These are phyloP conservation scores for Euclidium syriacum DNA, from an alignment of 345 rosid species.

Conservation along the genomic window DNA sequence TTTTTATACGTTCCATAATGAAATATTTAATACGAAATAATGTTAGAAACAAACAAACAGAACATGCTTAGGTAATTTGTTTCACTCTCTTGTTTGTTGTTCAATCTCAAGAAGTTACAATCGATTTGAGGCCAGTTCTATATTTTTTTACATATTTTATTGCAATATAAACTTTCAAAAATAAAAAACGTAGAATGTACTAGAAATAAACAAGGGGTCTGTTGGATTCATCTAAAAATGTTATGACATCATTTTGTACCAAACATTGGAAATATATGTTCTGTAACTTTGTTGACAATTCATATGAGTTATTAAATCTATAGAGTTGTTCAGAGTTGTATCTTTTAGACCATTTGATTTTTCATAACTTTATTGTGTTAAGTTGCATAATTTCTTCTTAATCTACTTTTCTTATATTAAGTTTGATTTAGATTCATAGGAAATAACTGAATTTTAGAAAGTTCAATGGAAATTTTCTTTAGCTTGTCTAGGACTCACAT, in stretches of 20 bases:
- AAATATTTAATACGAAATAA: not conserved
- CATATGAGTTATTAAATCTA: not conserved
- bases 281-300: constrained; percentile 23
- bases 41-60: constrained; percentile 14
- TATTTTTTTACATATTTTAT: not conserved
- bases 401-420: not conserved
- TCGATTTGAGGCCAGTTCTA: not conserved
- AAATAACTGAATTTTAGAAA: not conserved
- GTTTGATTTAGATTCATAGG: constrained; percentile 5
- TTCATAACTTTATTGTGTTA: not conserved
- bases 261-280: constrained; percentile 21
- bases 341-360: not conserved
- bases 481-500: not conserved
- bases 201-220: constrained; percentile 11
- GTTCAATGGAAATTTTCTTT: not conserved
- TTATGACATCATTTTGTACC: constrained; percentile 20
- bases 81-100: constrained; percentile 15
- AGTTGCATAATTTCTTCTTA: not conserved
- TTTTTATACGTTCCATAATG: not conserved
- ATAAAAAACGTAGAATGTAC: constrained; percentile 15
- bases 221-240: constrained; percentile 21
- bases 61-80: constrained; percentile 20
- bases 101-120: constrained; percentile 8
- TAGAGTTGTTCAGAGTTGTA: constrained; percentile 15
- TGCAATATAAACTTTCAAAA: not conserved